phyloP scores from a whole-genome alignment of 1,284 basidiomycete genomes.

The Irpex rosettiformis region DNA sequence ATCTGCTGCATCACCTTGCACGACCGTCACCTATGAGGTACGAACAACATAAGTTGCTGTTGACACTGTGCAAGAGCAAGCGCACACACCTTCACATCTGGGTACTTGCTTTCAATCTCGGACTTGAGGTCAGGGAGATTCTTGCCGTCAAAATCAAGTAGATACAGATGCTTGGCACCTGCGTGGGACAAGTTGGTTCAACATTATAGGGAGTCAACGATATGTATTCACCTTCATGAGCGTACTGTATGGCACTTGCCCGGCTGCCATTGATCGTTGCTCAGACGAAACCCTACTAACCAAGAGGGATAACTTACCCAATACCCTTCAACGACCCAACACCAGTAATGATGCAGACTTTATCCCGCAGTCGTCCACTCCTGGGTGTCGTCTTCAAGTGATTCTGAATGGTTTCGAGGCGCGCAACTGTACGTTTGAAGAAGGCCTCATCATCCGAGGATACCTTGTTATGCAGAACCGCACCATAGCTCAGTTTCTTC shows the following conservation, averaged over 20 bases:
- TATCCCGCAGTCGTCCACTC: constrained; percentile 61
- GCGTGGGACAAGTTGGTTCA: constrained; percentile 11
- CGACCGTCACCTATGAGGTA: constrained; percentile 53
- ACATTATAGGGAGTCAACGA: not conserved
- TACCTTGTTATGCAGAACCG: not conserved
- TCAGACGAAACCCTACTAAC: not conserved
- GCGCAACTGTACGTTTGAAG: constrained; percentile 53
- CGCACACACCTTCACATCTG: constrained; percentile 72
- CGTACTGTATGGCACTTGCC: constrained; percentile 72
- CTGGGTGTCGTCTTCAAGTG: constrained; percentile 63
- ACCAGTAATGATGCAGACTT: constrained; percentile 91
- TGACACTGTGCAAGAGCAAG: no score
- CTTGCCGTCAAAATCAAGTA: constrained; percentile 73
- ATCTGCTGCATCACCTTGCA: constrained; percentile 83
- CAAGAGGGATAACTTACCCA: constrained; percentile 47
- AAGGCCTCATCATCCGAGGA: constrained; percentile 36
- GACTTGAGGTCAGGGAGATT: constrained; percentile 73
- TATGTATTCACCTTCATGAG: constrained; percentile 66
- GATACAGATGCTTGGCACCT: constrained; percentile 84
- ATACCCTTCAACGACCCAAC: constrained; percentile 83
- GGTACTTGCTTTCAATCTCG: constrained; percentile 65
- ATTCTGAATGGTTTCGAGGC: constrained; percentile 67
- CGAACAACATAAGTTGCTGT: no score
- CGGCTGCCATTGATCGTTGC: constrained; percentile 41
- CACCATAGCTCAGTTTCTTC: not conserved